phyloP scores from a whole-genome alignment of 139 green algal genomes.

The Chlorella sp. region DNA sequence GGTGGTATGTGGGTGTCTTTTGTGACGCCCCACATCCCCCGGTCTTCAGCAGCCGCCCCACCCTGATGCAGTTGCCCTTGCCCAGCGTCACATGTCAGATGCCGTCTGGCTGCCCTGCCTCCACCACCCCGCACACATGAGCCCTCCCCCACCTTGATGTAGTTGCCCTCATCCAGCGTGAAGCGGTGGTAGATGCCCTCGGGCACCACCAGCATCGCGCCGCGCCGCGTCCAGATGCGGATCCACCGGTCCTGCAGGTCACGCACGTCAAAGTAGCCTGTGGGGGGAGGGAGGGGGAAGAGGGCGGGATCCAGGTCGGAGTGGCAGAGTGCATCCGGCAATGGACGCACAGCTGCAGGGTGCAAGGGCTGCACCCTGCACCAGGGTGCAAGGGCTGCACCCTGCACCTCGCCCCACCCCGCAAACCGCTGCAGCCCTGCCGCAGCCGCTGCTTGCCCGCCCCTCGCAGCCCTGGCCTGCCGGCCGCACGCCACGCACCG shows the following conservation, averaged over 20 bases:
- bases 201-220: slow-evolving; percentile 92
- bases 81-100: not conserved
- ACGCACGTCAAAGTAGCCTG: slow-evolving; percentile 97
- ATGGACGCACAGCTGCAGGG: not conserved
- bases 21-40: too few relatives aligned
- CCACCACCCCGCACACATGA: not conserved
- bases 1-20: too few relatives aligned
- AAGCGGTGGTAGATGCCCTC: slow-evolving; percentile 98
- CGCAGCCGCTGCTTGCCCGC: too few relatives aligned
- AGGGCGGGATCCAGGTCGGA: too few relatives aligned
- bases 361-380: not conserved
- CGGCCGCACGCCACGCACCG: slow-evolving; percentile 38
- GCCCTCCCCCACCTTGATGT: slow-evolving; percentile 68
- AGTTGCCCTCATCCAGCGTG: slow-evolving; percentile 89
- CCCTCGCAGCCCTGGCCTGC: too few relatives aligned
- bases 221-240: slow-evolving; percentile 79
- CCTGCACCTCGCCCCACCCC: too few relatives aligned
- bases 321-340: too few relatives aligned
- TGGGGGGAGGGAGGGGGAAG: not conserved
- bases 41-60: too few relatives aligned
- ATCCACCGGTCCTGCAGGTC: slow-evolving; percentile 92
- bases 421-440: too few relatives aligned
- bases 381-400: not conserved
- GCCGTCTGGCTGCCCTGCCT: not conserved
- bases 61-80: not conserved